Evolutionary conservation across 2,329 filamentous ascomycete species (phyloP), one percentile per base, ranked within the genome.

Genomic region (Cytospora chrysosperma): DNA sequence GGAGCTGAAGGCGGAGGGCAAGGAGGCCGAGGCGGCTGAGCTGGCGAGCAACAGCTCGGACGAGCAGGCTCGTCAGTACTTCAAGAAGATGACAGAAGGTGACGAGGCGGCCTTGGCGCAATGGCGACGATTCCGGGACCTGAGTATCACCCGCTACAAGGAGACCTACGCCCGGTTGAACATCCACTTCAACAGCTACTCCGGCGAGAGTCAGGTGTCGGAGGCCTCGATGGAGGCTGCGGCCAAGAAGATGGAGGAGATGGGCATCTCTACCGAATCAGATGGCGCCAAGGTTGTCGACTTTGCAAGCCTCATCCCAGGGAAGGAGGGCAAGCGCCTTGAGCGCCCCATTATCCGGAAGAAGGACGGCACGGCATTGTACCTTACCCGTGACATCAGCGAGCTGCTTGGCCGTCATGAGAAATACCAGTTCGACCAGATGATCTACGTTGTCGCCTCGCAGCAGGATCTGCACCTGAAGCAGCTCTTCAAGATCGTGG

Each of bases 371-470:
- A 92, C 89, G 15, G 89, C 88, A 49, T 82, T 92, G 37, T 93
- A 94, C 73, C 82, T 93, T 54, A 91, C 91, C 57, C 86, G 90
- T 68, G 90, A 94, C 74, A 89, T 93, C 67, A 89, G 87, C 69
- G 89, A 92, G 71, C 83, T 91, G 30, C 76, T 92, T 59, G 84
- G 87, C 70, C 85, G 90, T 62, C 69, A 85, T 55, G 80, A 87
- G 26, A 82, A 83, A 70, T 86, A 86, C 76, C 74, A 86, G 13
- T 92, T 91, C 69, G 89, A 93, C 76, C 86, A 91, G 73, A 91
- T 93, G 88, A 88, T 92, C 66, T 93, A 92, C 70, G 89, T 93
- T 12, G 86, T 92, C 32, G 88, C 89, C 1, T 87, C 84, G 26
- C 85, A 88, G 67, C 89, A 93, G 70, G 88, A 90, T 69, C 79